These are phyloP conservation scores for Pholiota molesta DNA, from an alignment of 768 basidiomycete species.

Conservation along the genomic window DNA sequence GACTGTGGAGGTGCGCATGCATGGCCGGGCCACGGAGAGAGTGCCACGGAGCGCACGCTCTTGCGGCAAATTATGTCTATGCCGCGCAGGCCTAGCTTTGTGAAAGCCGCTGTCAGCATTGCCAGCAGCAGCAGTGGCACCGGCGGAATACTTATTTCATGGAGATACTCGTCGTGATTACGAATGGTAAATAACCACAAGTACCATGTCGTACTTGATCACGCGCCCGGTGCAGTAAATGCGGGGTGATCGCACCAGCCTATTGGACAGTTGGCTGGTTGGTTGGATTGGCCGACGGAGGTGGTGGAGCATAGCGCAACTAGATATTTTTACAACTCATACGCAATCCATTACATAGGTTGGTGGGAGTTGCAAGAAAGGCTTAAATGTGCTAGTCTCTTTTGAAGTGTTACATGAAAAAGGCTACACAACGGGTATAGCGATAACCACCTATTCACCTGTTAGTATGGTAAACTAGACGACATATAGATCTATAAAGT, in stretches of 20 bases:
- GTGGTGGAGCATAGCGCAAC: neutral
- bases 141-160: neutral
- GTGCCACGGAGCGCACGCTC: no score
- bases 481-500: neutral
- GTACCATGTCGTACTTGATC: neutral
- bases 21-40: no score
- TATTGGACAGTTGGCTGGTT: neutral
- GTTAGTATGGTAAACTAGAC: no score
- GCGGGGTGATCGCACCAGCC: neutral
- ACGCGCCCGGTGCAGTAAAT: neutral
- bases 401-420: neutral
- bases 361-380: no score
- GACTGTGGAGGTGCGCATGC: no score
- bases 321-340: neutral
- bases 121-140: neutral
- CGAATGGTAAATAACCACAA: neutral
- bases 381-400: neutral
- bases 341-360: no score
- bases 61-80: no score
- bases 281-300: neutral
- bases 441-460: no score
- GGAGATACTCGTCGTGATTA: neutral
- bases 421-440: no score
- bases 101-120: neutral
- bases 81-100: neutral